phyloP scores from a whole-genome alignment of 2,329 filamentous ascomycete genomes.

The Pyrenophora graminea region DNA sequence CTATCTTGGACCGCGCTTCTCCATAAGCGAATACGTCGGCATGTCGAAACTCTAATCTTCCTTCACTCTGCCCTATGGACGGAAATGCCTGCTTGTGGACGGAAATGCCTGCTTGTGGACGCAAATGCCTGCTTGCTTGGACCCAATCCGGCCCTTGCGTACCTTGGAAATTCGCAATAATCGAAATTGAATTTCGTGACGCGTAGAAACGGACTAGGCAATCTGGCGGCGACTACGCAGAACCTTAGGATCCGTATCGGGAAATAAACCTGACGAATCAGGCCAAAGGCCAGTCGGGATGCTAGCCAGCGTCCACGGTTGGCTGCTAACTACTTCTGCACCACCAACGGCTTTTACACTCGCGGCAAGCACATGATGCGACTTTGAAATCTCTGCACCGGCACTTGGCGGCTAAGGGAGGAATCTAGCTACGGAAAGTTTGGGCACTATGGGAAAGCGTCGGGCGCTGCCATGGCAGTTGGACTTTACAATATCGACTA shows the following conservation, averaged over 20 bases:
- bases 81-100: too few species aligned
- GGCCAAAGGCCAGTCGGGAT: background rate
- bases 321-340: background rate
- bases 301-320: background rate
- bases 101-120: too few species aligned
- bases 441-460: too few species aligned
- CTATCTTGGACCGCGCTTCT: too few species aligned
- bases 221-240: background rate
- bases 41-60: too few species aligned
- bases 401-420: too few species aligned
- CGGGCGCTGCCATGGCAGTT: too few species aligned
- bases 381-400: too few species aligned
- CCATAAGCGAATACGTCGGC: too few species aligned
- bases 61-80: background rate
- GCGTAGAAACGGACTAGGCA: constrained; percentile 14
- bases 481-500: too few species aligned
- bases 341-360: constrained; percentile 1
- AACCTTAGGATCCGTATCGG: constrained; percentile 8
- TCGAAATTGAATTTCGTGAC: background rate
- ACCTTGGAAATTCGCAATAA: background rate
- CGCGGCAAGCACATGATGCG: background rate
- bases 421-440: too few species aligned
- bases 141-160: background rate
- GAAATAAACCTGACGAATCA: constrained; percentile 1
- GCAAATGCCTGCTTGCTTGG: too few species aligned